Evolutionary conservation across 164 flowering plant genomes (phyloP).

Genomic region (Euptelea pleiosperma): DNA sequence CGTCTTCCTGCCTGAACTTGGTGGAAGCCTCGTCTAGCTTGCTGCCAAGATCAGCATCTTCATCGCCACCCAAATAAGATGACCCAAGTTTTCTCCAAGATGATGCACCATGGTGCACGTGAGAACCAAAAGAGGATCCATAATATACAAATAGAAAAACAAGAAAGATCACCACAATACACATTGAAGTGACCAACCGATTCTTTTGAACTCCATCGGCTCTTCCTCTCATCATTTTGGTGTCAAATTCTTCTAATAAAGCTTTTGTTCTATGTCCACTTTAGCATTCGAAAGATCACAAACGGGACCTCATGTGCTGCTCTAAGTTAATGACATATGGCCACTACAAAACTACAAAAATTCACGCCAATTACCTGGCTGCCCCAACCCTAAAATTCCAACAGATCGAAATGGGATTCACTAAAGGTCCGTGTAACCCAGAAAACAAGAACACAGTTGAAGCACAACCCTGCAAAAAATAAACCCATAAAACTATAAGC

Average conservation of each 20-base stretch:
- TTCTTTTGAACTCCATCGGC: constrained; percentile 55
- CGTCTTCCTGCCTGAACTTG: constrained; percentile 49
- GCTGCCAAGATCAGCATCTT: constrained; percentile 46
- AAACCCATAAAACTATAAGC: neutral
- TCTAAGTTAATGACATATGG: neutral
- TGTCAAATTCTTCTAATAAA: constrained; percentile 8
- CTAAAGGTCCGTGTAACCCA: neutral
- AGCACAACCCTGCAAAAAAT: constrained; percentile 7
- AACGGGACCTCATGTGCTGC: neutral
- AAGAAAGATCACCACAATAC: constrained; percentile 42
- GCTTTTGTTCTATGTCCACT: neutral
- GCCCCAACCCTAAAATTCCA: neutral
- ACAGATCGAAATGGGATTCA: too few relatives aligned
- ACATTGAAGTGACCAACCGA: constrained; percentile 47
- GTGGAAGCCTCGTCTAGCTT: constrained; percentile 39
- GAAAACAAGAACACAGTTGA: neutral
- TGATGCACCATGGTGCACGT: constrained; percentile 41
- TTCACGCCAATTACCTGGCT: neutral
- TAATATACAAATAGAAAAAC: constrained; percentile 55
- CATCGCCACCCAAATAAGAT: constrained; percentile 74
- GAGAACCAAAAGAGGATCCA: constrained; percentile 56
- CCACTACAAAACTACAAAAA: neutral
- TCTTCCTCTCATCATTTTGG: constrained; percentile 30
- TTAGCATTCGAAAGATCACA: constrained; percentile 9
- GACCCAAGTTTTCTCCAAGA: constrained; percentile 72